These are phyloP conservation scores for Penicillium sumatraense DNA, from an alignment of 2,329 filamentous ascomycete genomes.

Conservation along the genomic window DNA sequence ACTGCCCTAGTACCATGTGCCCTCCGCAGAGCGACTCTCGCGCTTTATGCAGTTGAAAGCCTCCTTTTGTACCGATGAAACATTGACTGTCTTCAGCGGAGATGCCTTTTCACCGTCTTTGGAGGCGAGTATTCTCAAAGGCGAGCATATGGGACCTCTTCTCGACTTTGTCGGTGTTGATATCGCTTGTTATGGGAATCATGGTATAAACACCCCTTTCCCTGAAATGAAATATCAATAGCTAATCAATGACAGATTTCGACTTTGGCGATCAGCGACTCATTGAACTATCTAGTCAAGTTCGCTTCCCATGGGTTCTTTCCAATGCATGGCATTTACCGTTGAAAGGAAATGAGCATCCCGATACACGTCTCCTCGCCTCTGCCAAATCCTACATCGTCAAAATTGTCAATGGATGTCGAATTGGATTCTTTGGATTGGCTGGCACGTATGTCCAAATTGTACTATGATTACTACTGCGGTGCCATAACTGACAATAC, in stretches of 20 bases:
- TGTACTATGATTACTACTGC: neutral
- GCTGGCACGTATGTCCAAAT: neutral
- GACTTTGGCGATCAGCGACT: neutral
- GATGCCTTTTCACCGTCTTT: neutral
- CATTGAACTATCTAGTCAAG: neutral
- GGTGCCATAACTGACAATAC: neutral
- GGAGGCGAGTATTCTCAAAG: neutral
- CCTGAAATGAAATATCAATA: neutral
- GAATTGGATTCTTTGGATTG: neutral
- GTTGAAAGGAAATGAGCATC: neutral
- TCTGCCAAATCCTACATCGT: neutral
- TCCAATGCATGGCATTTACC: neutral
- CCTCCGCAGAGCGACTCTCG: neutral
- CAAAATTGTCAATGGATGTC: neutral
- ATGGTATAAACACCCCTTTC: neutral
- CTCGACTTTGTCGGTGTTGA: neutral
- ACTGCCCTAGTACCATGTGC: neutral
- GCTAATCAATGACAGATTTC: neutral
- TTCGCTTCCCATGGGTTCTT: neutral
- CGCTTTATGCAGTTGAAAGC: neutral
- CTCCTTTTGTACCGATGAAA: neutral
- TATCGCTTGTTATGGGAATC: neutral
- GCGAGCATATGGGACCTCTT: neutral
- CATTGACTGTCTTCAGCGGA: neutral
- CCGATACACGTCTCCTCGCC: neutral